Base-by-base conservation (phyloP, 202 grass and related monocot genomes). In the Cymbopogon flexuosus region DNA sequence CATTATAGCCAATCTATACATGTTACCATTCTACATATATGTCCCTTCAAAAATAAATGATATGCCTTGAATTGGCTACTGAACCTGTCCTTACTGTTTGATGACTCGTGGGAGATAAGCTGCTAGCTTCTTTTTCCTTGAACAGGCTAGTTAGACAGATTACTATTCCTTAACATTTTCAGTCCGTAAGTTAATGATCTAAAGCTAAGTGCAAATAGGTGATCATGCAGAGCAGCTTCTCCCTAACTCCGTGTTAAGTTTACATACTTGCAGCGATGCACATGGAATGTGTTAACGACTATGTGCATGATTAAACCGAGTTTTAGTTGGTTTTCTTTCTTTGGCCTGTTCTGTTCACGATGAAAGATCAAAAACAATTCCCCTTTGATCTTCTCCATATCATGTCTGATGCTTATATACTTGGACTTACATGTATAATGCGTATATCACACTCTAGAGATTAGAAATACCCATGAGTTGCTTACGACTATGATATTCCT, bases 291-390 rank as follows among this genome's bases (percentile, higher is more conserved):
- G n/a, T 57, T 16, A 21, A 5, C 8, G 29, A 30, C 13, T 49
- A n/a, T 58, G 21, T 37, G 19, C 75, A 76, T 76, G 63, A 72
- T 51, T 7, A 77, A 49, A 16, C 5, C 16, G 12, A 43, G 14
- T 65, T 69, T 54, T 30, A 33, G 34, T 27, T 82, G 62, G 33
- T 71, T 70, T 58, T 45, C 13, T 30, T 71, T 76, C 64, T 76
- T 30, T 40, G n/a, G 27, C 43, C 35, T 77, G 29, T 59, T 85
- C 2, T 57, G 15, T 59, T 72, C 45, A 76, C 58, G 70, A 76
- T 65, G 70, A 77, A 19, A 70, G 41, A 43, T 43, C n/a, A 74
- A 59, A 57, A 31, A 46, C 21, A 59, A 47, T 43, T 6, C 7
- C 21, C 10, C 21, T 33, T 63, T 64, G 29, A 52, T 66, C 34